Conservation (phyloP, 129 eudicot genomes). For the Kitagawia praeruptora region DNA sequence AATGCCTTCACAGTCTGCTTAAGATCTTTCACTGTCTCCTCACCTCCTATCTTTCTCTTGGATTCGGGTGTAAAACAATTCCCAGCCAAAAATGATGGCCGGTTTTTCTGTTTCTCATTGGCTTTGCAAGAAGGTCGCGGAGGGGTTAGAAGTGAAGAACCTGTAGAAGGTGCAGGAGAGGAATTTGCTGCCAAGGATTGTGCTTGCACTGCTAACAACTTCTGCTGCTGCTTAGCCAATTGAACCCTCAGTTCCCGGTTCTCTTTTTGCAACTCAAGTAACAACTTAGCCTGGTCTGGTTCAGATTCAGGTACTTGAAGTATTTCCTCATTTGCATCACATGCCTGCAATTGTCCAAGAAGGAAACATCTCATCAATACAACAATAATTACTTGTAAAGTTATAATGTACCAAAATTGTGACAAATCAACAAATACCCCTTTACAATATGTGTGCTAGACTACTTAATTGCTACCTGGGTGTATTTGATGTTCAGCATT, state of each 20-base stretch:
- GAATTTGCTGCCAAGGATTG: constrained; percentile 57
- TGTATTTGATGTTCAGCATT: not conserved
- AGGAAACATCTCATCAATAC: not conserved
- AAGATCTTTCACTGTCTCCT: constrained; percentile 44
- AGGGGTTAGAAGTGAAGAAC: constrained; percentile 48
- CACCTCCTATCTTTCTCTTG: constrained; percentile 45
- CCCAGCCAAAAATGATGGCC: constrained; percentile 40
- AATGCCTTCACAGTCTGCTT: constrained; percentile 43
- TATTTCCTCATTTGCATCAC: constrained; percentile 56
- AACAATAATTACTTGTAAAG: not conserved
- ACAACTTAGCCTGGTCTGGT: constrained; percentile 64
- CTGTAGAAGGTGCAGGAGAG: constrained; percentile 59
- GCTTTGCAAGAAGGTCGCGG: constrained; percentile 46
- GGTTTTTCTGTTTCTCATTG: constrained; percentile 40
- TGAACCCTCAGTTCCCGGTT: constrained; percentile 68
- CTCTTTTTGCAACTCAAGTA: constrained; percentile 80
- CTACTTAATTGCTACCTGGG: not conserved
- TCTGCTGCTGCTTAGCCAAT: constrained; percentile 71
- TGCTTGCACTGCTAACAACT: constrained; percentile 53
- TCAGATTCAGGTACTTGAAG: constrained; percentile 35
- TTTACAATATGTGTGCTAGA: not conserved
- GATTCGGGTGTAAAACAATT: constrained; percentile 64
- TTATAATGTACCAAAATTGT: not conserved
- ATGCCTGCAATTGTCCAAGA: constrained; percentile 33
- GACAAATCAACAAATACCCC: not conserved